phyloP scores from a whole-genome alignment of 768 basidiomycete genomes.

The Tulasnella calospora region DNA sequence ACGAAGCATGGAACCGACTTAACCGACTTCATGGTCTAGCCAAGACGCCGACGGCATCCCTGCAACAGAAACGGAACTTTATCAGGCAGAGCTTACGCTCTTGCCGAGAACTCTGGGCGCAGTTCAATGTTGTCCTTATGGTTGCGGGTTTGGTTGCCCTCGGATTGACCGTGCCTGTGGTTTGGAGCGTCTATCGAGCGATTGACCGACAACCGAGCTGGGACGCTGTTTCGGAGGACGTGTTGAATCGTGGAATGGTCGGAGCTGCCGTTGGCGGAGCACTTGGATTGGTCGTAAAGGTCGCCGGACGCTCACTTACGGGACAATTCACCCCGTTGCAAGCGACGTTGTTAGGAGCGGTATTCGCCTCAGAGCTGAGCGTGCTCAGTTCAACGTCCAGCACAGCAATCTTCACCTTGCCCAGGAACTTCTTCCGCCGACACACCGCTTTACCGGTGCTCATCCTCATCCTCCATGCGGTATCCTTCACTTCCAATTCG shows the following conservation, averaged over 20 bases:
- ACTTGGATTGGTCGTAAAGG: constrained; percentile 38
- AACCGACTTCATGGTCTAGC: constrained; percentile 33
- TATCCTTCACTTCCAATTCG: constrained; percentile 86
- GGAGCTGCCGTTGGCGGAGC: constrained; percentile 28
- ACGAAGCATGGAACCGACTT: constrained; percentile 55
- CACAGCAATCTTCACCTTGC: constrained; percentile 13
- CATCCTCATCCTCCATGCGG: constrained; percentile 60
- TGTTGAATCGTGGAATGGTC: constrained; percentile 23
- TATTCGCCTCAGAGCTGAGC: constrained; percentile 32
- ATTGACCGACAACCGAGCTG: constrained; percentile 29
- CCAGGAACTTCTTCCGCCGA: constrained; percentile 1
- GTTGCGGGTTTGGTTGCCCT: constrained; percentile 63
- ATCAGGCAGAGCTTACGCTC: constrained; percentile 57
- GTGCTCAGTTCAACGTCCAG: constrained; percentile 24
- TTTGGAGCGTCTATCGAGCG: constrained; percentile 30
- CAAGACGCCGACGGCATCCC: constrained; percentile 6
- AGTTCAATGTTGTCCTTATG: constrained; percentile 81
- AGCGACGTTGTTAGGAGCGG: constrained; percentile 20
- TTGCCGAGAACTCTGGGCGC: constrained; percentile 89
- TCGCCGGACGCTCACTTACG: not conserved
- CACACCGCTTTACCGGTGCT: constrained; percentile 34
- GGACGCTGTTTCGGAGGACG: constrained; percentile 33
- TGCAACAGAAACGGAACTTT: constrained; percentile 42
- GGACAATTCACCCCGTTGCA: constrained; percentile 19
- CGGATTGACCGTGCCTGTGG: constrained; percentile 43